These are phyloP conservation scores for Chenopodium album DNA, from an alignment of 148 eudicot species.

Conservation along the genomic window DNA sequence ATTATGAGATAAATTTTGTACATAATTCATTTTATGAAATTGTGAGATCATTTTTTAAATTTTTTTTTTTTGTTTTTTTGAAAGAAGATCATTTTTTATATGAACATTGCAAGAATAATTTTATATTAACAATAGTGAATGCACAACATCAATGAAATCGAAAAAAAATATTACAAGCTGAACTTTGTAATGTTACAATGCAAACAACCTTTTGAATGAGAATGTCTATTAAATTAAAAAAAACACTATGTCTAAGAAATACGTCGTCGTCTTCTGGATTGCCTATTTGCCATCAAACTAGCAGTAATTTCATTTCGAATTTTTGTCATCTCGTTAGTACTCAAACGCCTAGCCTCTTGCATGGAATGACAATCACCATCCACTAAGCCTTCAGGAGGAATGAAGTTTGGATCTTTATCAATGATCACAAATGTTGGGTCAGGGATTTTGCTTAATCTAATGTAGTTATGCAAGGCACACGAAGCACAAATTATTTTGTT, in stretches of 20 bases:
- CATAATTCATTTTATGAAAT: too few species aligned
- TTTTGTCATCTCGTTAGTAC: neutral
- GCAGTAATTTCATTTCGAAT: conserved; percentile 4
- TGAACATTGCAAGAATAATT: too few species aligned
- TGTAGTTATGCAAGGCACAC: conserved; percentile 10
- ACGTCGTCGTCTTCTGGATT: neutral
- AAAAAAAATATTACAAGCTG: too few species aligned
- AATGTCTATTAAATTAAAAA: too few species aligned
- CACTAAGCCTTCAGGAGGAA: neutral
- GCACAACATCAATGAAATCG: too few species aligned
- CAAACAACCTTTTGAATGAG: too few species aligned
- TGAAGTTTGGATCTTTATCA: neutral
- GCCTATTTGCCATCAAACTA: neutral
- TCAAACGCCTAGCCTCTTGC: neutral
- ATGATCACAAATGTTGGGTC: neutral
- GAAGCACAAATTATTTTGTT: neutral
- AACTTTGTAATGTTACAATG: too few species aligned
- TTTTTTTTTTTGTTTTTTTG: too few species aligned
- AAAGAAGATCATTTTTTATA: too few species aligned
- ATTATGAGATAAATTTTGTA: too few species aligned
- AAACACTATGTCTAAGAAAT: neutral
- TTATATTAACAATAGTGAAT: too few species aligned
- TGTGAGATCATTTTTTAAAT: too few species aligned
- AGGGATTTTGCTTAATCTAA: neutral
- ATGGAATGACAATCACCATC: neutral